These are phyloP conservation scores for Balakata baccata DNA, from an alignment of 345 rosid species.

Conservation along the genomic window DNA sequence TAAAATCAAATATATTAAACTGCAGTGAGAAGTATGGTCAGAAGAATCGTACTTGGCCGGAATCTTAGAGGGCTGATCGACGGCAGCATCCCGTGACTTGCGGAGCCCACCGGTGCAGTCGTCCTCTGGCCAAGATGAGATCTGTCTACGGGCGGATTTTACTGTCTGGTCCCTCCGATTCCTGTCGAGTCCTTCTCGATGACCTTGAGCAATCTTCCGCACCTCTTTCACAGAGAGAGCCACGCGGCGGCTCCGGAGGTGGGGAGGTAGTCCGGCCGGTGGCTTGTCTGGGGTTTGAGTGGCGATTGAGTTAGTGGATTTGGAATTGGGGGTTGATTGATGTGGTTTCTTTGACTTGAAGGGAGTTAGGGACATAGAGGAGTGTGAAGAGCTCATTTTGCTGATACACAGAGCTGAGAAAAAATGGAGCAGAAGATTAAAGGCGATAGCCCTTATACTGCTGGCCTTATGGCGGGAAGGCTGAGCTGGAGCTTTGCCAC, in stretches of 20 bases:
- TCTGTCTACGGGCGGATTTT: constrained; percentile 25
- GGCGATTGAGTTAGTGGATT: constrained; percentile 8
- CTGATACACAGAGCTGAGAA: background rate
- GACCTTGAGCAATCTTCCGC: constrained; percentile 16
- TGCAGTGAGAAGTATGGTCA: background rate
- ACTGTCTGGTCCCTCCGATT: background rate
- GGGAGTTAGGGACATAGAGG: constrained; percentile 5
- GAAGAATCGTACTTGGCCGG: constrained; percentile 22
- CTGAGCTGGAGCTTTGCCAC: constrained; percentile 14
- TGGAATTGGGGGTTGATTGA: constrained; percentile 20
- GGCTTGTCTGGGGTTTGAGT: constrained; percentile 27
- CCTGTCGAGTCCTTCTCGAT: background rate
- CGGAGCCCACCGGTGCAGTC: constrained; percentile 3
- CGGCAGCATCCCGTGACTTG: background rate
- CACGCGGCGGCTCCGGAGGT: constrained; percentile 25
- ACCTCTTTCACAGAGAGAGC: constrained; percentile 26
- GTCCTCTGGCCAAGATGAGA: constrained; percentile 25
- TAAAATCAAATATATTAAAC: background rate
- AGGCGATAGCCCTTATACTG: background rate
- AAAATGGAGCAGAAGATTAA: background rate
- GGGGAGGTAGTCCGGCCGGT: constrained; percentile 13
- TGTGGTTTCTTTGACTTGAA: constrained; percentile 10
- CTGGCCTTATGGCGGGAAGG: constrained; percentile 20
- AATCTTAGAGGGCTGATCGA: constrained; percentile 1
- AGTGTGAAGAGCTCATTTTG: constrained; percentile 13